These are phyloP conservation scores for Penicillium manginii DNA, from an alignment of 495 filamentous ascomycete species.

Conservation along the genomic window DNA sequence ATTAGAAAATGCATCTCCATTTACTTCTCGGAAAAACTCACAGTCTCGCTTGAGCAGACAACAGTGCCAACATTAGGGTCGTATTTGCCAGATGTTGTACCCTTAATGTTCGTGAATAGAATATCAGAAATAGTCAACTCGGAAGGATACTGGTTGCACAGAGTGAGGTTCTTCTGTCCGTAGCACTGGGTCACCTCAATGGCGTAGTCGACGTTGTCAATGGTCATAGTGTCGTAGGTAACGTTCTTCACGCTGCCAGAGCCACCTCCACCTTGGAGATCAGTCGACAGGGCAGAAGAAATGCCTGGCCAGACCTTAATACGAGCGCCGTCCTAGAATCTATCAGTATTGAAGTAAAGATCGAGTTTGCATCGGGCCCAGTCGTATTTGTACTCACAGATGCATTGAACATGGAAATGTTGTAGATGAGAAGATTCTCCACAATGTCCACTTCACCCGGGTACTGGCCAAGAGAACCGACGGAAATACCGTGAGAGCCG, in stretches of 20 bases:
- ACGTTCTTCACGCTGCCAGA: conserved; percentile 57
- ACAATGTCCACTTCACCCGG: conserved; percentile 65
- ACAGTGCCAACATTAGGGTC: conserved; percentile 57
- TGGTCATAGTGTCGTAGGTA: conserved; percentile 58
- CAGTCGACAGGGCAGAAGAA: conserved; percentile 51
- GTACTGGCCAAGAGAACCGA: conserved; percentile 72
- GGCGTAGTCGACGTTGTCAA: conserved; percentile 64
- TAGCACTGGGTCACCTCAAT: conserved; percentile 71
- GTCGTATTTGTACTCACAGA: conserved; percentile 33
- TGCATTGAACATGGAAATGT: conserved; percentile 68
- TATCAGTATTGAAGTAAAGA: conserved; percentile 2
- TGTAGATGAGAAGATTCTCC: conserved; percentile 65
- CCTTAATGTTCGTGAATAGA: conserved; percentile 56
- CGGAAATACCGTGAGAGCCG: conserved; percentile 74
- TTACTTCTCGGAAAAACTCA: conserved; percentile 20
- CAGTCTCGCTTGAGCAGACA: conserved; percentile 58
- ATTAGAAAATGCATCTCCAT: background rate
- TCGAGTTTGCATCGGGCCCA: background rate
- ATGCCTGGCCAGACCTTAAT: conserved; percentile 73
- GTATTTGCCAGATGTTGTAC: conserved; percentile 55
- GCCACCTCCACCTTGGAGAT: conserved; percentile 66
- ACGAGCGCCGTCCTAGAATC: conserved; percentile 59
- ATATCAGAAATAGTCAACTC: conserved; percentile 61
- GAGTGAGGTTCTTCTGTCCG: conserved; percentile 62
- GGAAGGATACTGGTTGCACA: conserved; percentile 53